Base-by-base conservation (phyloP, 2,329 filamentous ascomycete species). In the Paecilomyces variotii region DNA sequence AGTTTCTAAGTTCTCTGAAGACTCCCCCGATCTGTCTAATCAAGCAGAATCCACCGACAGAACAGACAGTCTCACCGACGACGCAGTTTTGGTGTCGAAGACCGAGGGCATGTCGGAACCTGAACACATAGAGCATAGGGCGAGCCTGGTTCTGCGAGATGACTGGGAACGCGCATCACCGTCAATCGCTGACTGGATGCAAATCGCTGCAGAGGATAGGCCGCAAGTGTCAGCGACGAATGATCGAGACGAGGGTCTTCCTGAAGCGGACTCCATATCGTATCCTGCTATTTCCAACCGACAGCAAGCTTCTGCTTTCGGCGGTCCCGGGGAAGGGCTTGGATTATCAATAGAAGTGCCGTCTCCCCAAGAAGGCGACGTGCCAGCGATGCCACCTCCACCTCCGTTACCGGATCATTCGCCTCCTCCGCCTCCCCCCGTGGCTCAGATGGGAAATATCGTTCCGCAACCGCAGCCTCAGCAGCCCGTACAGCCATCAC, bases 161-260 rank as follows among this genome's bases (percentile, higher is more conserved):
- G 78, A 80, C 59, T 80, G 77, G 77, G 75, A 76, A 57, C 71
- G 76, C 61, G 77, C 78, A 26, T 80, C 78, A 11, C 78, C 78
- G 4, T 80, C 78, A 2, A 76, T 80, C 49, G 72, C 73, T 55
- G 77, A 80, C 60, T 80, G 78, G 76, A 78, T 80, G 68, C 72
- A 76, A 57, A 65, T 78, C 49, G 76, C 74, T 24, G 74, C 73
- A 4, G 71, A 72, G n/a, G 72, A 77, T 59, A 72, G 67, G 52
- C 59, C 66, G 12, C 56, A 72, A 11, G 73, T 76, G 11, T 76
- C 78, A 50, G 74, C 76, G 0, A 81, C 79, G 60, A 75, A 76
- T 39, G 54, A 60, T 25, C 63, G 62, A 28, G 59, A 62, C 28
- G 56, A 60, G 14, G 54, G 27, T n/a, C 28, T 32, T 26, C 53